Percentiles rank a stretch among this genome's conserved stretches.
Evolutionary conservation across 192 early-diverging fungal species (phyloP).

Genomic region (Entomortierella beljakovae): DNA sequence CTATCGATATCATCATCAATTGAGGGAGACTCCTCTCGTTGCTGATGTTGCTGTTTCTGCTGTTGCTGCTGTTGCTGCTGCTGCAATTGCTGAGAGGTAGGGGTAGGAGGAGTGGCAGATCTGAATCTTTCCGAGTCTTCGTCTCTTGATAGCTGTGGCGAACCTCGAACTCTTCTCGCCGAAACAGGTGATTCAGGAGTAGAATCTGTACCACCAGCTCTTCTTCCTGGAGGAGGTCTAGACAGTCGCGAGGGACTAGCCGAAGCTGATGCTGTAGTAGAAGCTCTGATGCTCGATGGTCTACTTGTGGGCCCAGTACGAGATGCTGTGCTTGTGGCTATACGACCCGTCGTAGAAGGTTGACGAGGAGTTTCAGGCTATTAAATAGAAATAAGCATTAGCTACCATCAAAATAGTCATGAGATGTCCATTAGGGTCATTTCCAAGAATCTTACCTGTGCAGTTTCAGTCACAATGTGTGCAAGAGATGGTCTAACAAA

Average conservation of each 20-base stretch:
- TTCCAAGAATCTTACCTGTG: conserved; percentile 10
- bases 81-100: too few species aligned
- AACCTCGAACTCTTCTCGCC: conserved; percentile 18
- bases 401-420: neutral
- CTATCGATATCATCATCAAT: conserved; percentile 17
- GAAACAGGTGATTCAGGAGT: conserved; percentile 17
- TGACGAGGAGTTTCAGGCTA: conserved; percentile 29
- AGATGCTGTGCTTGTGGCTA: conserved; percentile 2
- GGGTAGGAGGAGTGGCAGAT: conserved; percentile 8
- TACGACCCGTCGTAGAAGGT: conserved; percentile 8
- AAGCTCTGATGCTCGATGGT: conserved; percentile 3
- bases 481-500: conserved; percentile 82
- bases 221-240: conserved; percentile 10
- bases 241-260: conserved; percentile 18
- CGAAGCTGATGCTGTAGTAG: conserved; percentile 8
- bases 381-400: neutral
- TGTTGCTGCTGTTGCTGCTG: conserved; percentile 16
- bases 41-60: conserved; percentile 15
- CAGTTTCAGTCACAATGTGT: conserved; percentile 26
- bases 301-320: neutral
- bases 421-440: neutral
- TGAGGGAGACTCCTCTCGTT: conserved; percentile 4
- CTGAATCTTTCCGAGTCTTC: conserved; percentile 18
- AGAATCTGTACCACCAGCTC: conserved; percentile 7
- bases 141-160: conserved; percentile 22